Evolutionary conservation across 495 filamentous ascomycete species (phyloP).

Genomic region (Aspergillus incahuasiensis): DNA sequence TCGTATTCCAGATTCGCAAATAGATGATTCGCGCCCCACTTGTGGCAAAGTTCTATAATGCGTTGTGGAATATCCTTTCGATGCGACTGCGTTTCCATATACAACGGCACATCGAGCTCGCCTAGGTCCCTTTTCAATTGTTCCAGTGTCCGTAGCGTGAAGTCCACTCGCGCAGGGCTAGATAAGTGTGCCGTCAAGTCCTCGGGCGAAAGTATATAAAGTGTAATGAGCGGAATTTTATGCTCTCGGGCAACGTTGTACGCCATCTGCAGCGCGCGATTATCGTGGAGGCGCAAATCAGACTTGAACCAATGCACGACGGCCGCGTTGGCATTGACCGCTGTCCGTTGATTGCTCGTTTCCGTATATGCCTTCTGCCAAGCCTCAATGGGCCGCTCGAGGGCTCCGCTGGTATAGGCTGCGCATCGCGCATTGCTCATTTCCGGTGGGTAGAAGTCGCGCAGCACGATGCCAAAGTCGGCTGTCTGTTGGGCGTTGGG

Average conservation of each 20-base stretch:
- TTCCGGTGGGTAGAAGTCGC: constrained; percentile 78
- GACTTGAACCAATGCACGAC: constrained; percentile 93
- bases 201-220: constrained; percentile 81
- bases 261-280: constrained; percentile 65
- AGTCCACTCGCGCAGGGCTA: constrained; percentile 70
- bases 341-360: constrained; percentile 41
- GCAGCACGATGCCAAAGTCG: constrained; percentile 66
- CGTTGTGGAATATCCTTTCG: constrained; percentile 56
- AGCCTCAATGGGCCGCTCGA: constrained; percentile 66
- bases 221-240: constrained; percentile 62
- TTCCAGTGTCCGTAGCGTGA: constrained; percentile 64
- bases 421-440: constrained; percentile 73
- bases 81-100: constrained; percentile 66
- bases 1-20: constrained; percentile 58
- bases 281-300: constrained; percentile 71
- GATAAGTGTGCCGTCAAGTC: constrained; percentile 80
- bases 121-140: constrained; percentile 62
- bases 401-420: constrained; percentile 61
- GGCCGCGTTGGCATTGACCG: constrained; percentile 49
- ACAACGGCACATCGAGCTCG: constrained; percentile 72
- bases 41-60: constrained; percentile 63
- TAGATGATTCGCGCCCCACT: constrained; percentile 67
- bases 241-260: constrained; percentile 59
- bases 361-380: constrained; percentile 51
- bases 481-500: constrained; percentile 48